Evolutionary conservation across 257 asterid genomes (phyloP), one percentile per base, ranked within the genome.

Genomic region (Nicotiana noctiflora): DNA sequence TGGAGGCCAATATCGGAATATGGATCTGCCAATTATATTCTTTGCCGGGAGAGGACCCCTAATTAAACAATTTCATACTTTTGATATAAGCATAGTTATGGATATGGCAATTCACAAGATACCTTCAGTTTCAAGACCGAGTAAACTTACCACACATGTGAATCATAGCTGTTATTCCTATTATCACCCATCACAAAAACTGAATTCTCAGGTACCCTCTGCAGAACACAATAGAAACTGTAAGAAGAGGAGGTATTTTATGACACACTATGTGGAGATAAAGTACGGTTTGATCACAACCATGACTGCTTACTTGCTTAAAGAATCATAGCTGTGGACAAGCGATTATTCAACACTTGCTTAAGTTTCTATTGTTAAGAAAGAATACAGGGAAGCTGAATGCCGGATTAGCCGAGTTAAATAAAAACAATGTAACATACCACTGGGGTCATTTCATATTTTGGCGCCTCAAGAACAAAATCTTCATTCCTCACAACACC

Each of bases 171-270:
- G 84, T 95, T 93, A 72, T 95, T 95, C 75, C 98, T 92, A 84
- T 93, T 94, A 80, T 94, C 98, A 2, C 98, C 98, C 98, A 94
- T 94, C 81, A 95, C 98, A 53, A 95, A 94, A 74, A 92, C 91
- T 13, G 84, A 90, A 80, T 91, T 86, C 74, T 93, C 89, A n/a
- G 98, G 98, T 49, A 94, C 98, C 53, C 85, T 90, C 98, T 94
- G 96, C 91, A 86, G 53, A 79, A 75, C 5, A 63, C 11, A 21
- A 80, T 34, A 84, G 11, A 23, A 81, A 37, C 51, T 76, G 34
- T 49, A 80, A 34, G 75, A 29, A 72, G 13, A 72, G 63, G 19
- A 70, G 74, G 25, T 29, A 17, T 70, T 62, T 44, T 25, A 49
- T 65, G 52, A 44, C 23, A 23, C 51, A 78, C 56, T 5, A 23